Percentiles rank a stretch among this genome's conserved stretches.
Evolutionary conservation across 1,284 basidiomycete genomes (phyloP).

Genomic region (Microbotryum scabiosae): DNA sequence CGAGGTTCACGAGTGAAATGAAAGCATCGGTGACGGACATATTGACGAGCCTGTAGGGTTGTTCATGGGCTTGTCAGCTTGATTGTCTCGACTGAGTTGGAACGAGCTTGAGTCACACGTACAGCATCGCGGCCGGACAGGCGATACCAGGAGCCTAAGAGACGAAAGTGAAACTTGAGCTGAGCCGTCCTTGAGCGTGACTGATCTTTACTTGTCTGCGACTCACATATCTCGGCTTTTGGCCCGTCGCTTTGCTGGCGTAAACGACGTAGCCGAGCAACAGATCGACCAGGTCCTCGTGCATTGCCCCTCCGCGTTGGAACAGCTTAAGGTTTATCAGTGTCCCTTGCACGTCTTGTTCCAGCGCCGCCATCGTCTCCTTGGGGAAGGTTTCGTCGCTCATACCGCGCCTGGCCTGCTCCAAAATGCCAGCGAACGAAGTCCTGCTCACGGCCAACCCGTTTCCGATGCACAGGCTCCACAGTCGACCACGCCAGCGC

Average conservation of each 20-base stretch:
- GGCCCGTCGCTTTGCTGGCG: slow-evolving; percentile 48
- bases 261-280: slow-evolving; percentile 85
- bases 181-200: neutral
- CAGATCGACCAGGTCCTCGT: slow-evolving; percentile 77
- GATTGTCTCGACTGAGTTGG: neutral
- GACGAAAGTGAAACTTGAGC: neutral
- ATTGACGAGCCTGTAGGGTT: slow-evolving; percentile 54
- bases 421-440: slow-evolving; percentile 60
- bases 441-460: slow-evolving; percentile 77
- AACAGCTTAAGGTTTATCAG: slow-evolving; percentile 86
- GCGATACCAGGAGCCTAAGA: slow-evolving; percentile 25
- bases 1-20: slow-evolving; percentile 74
- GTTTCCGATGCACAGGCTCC: slow-evolving; percentile 84
- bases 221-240: slow-evolving; percentile 59
- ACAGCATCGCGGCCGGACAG: slow-evolving; percentile 38
- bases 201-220: slow-evolving; percentile 22
- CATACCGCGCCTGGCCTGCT: slow-evolving; percentile 65
- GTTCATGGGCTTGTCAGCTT: slow-evolving; percentile 4
- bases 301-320: slow-evolving; percentile 67
- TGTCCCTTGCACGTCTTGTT: slow-evolving; percentile 68
- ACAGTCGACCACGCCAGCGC: slow-evolving; percentile 72
- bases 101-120: slow-evolving; percentile 46
- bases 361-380: slow-evolving; percentile 60
- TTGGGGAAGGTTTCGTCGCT: slow-evolving; percentile 63
- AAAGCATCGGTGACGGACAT: slow-evolving; percentile 69